phyloP scores from a whole-genome alignment of 805 yeast species.

The Tetrapisispora fleetii region DNA sequence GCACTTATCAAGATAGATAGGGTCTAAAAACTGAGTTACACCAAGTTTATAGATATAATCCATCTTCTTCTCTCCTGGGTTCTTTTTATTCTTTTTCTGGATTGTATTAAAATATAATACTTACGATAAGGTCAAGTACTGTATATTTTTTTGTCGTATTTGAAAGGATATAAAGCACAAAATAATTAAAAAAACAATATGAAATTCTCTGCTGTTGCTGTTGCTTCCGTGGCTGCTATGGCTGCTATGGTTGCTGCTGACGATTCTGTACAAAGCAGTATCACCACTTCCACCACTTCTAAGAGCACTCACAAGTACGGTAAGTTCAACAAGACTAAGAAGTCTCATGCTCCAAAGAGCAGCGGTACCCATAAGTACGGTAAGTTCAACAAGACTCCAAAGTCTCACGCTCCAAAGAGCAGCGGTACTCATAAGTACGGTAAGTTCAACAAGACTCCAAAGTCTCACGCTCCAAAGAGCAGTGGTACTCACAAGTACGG shows the following conservation, averaged over 20 bases:
- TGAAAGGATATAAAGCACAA: background rate
- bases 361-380: constrained; percentile 51
- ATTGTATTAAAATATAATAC: background rate
- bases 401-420: constrained; percentile 24
- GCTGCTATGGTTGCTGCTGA: constrained; percentile 25
- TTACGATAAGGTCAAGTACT: no score
- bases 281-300: constrained; percentile 27
- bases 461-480: constrained; percentile 27
- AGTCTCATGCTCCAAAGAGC: constrained; percentile 24
- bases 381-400: constrained; percentile 35
- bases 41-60: background rate
- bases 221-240: constrained; percentile 34
- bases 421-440: constrained; percentile 51
- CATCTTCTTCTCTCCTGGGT: background rate
- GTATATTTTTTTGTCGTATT: background rate
- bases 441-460: constrained; percentile 36
- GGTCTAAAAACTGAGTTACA: background rate
- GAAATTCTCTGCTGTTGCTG: constrained; percentile 36
- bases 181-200: constrained; percentile 14
- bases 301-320: constrained; percentile 46
- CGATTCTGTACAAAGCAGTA: constrained; percentile 14
- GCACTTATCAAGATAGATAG: background rate
- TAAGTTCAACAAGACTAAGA: constrained; percentile 35
- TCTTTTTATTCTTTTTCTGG: background rate
- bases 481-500: constrained; percentile 46